Evolutionary conservation across 148 eudicot genomes (phyloP).

Genomic region (Agrostemma githago): DNA sequence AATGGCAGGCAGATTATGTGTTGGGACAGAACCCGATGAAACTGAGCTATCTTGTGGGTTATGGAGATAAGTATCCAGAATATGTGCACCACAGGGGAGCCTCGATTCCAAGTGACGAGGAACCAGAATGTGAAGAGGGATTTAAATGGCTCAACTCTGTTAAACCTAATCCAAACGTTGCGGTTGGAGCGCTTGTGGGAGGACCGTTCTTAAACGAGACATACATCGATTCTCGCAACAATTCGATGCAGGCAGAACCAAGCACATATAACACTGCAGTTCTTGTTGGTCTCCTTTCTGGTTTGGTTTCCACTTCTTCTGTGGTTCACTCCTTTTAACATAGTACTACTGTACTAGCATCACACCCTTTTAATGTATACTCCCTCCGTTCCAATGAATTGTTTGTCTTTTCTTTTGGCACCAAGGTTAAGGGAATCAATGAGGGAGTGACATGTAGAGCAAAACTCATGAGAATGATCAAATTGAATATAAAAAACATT

Average conservation of each 20-base stretch:
- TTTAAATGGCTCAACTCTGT: constrained; percentile 53
- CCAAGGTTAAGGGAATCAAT: too few species aligned
- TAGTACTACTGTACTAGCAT: constrained; percentile 12
- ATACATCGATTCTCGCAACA: constrained; percentile 66
- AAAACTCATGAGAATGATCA: too few species aligned
- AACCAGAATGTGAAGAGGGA: constrained; percentile 55
- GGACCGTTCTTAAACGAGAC: constrained; percentile 77
- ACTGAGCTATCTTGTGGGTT: constrained; percentile 83
- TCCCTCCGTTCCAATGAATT: too few species aligned
- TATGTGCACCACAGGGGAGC: constrained; percentile 91
- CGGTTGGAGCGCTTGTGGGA: constrained; percentile 77
- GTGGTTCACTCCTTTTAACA: constrained; percentile 51
- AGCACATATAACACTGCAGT: constrained; percentile 86
- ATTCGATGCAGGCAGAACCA: constrained; percentile 85
- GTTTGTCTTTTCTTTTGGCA: too few species aligned
- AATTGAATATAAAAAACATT: too few species aligned
- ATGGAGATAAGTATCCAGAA: constrained; percentile 71
- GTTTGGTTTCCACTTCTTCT: constrained; percentile 71
- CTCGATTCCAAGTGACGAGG: constrained; percentile 69
- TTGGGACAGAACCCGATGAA: constrained; percentile 79
- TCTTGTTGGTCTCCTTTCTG: constrained; percentile 73
- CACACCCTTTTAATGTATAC: not conserved
- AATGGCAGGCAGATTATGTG: constrained; percentile 65
- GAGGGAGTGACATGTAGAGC: too few species aligned
- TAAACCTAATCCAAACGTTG: constrained; percentile 74